Evolutionary conservation across 306 rosid genomes (phyloP).

Genomic region (Senna tora): DNA sequence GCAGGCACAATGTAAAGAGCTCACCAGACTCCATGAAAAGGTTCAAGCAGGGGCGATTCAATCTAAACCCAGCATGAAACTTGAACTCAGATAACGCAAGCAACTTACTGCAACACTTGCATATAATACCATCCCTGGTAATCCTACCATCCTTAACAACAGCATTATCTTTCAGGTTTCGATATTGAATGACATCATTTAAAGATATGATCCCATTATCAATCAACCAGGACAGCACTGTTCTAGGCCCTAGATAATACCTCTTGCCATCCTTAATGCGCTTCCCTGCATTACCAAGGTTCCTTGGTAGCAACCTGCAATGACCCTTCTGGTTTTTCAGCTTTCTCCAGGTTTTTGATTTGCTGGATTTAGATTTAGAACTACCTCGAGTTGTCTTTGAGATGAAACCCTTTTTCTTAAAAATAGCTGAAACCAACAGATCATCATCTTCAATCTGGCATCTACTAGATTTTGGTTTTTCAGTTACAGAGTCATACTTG

Average conservation of each 20-base stretch:
- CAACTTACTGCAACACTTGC: slow-evolving; percentile 74
- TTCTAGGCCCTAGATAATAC: slow-evolving; percentile 64
- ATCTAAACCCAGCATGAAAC: slow-evolving; percentile 77
- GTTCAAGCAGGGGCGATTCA: slow-evolving; percentile 86
- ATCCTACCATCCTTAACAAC: slow-evolving; percentile 78
- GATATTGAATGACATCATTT: slow-evolving; percentile 78
- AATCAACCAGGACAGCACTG: slow-evolving; percentile 89
- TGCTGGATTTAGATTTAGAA: slow-evolving; percentile 56
- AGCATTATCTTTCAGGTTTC: slow-evolving; percentile 62
- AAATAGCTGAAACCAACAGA: slow-evolving; percentile 83
- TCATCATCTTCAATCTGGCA: slow-evolving; percentile 92
- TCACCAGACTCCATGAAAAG: slow-evolving; percentile 89
- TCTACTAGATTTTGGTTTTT: slow-evolving; percentile 48
- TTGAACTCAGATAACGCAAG: slow-evolving; percentile 80
- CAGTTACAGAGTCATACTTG: slow-evolving; percentile 45
- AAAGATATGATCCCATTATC: slow-evolving; percentile 68
- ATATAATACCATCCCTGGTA: slow-evolving; percentile 79
- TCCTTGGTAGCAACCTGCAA: slow-evolving; percentile 82
- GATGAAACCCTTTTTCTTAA: slow-evolving; percentile 63
- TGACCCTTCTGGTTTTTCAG: slow-evolving; percentile 62
- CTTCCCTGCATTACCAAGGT: slow-evolving; percentile 67
- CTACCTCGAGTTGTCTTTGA: slow-evolving; percentile 43
- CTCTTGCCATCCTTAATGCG: slow-evolving; percentile 71
- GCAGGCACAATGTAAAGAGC: slow-evolving; percentile 89
- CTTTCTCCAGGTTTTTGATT: slow-evolving; percentile 59